phyloP scores from a whole-genome alignment of 2,329 filamentous ascomycete species.

The Fusarium camptoceras region DNA sequence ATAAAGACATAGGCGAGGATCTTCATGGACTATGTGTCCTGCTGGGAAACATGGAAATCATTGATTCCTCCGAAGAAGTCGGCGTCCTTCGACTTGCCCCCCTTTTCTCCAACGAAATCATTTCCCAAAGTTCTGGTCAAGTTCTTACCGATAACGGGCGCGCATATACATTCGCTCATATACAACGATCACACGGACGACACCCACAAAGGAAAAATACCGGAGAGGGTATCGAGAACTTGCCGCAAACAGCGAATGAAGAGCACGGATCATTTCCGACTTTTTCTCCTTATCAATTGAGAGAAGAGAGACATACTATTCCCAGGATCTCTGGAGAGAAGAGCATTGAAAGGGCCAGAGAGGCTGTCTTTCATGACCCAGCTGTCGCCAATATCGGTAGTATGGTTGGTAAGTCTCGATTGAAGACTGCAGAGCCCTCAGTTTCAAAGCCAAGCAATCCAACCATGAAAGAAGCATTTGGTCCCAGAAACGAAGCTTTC shows the following conservation, averaged over 20 bases:
- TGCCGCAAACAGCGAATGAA: background rate
- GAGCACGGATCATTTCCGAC: slow-evolving; percentile 7
- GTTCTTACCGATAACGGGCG: background rate
- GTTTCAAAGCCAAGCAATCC: background rate
- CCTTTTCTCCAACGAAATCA: background rate
- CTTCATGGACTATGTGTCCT: slow-evolving; percentile 23
- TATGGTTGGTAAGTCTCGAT: background rate
- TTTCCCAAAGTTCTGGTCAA: background rate
- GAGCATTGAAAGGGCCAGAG: slow-evolving; percentile 14
- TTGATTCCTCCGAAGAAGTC: slow-evolving; percentile 3
- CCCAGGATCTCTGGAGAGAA: background rate
- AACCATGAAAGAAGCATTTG: background rate
- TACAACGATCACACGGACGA: slow-evolving; percentile 23
- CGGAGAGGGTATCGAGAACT: slow-evolving; percentile 14
- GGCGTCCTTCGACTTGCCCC: slow-evolving; percentile 37
- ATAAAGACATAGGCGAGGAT: background rate
- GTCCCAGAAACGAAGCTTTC: slow-evolving; percentile 41
- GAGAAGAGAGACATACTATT: background rate
- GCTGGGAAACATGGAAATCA: slow-evolving; percentile 12
- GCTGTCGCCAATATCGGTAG: slow-evolving; percentile 29
- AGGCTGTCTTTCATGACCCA: slow-evolving; percentile 35
- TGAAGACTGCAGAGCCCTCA: background rate
- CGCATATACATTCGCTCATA: slow-evolving; percentile 16
- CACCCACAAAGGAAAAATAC: background rate
- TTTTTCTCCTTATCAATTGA: background rate